These are phyloP conservation scores for Podaxis carcinomalis DNA, from an alignment of 768 basidiomycete species.

Conservation along the genomic window DNA sequence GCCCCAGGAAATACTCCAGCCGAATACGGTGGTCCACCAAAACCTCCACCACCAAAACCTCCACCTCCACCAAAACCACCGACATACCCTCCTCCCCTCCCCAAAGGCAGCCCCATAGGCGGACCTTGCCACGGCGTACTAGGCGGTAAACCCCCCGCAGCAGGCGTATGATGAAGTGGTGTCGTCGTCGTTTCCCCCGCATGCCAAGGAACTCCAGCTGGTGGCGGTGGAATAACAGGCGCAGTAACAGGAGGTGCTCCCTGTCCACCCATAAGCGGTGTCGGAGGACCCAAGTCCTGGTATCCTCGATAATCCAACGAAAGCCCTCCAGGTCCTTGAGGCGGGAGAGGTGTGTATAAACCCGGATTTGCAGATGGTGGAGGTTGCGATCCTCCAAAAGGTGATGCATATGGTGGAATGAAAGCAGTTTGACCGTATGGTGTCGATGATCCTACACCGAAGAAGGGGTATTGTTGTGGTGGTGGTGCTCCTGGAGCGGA, in stretches of 20 bases:
- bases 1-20: constrained; percentile 1
- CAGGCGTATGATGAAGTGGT: constrained; percentile 1
- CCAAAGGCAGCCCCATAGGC: background rate
- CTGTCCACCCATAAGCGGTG: background rate
- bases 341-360: background rate
- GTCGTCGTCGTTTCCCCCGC: background rate
- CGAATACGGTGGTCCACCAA: background rate
- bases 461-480: background rate
- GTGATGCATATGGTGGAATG: background rate
- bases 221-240: background rate
- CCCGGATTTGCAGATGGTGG: background rate
- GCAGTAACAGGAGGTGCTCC: background rate
- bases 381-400: background rate
- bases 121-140: background rate
- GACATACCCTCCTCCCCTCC: background rate
- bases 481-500: background rate
- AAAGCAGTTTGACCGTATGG: background rate
- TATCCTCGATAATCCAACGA: constrained; percentile 10
- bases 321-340: background rate
- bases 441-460: background rate
- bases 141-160: background rate
- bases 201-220: background rate
- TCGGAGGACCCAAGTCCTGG: background rate
- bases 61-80: no score
- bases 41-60: no score